Percentiles rank a stretch among this genome's conserved stretches.
These are phyloP conservation scores for Salix caprea DNA, from an alignment of 345 rosid genomes.

Conservation along the genomic window DNA sequence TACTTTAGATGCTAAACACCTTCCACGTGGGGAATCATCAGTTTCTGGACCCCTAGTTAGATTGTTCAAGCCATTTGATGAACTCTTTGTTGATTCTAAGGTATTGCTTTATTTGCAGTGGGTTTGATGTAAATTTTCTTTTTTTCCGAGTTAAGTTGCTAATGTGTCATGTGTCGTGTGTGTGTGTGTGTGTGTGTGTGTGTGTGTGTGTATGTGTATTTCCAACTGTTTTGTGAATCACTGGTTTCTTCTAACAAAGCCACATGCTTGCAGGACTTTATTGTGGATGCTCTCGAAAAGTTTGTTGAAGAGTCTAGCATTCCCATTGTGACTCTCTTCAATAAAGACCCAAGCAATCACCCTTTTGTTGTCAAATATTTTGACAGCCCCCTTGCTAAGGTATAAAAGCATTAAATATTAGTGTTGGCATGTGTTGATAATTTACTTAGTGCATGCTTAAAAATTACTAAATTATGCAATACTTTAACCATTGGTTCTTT, in stretches of 20 bases:
- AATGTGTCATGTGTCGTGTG: too few relatives aligned
- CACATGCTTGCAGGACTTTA: constrained; percentile 55
- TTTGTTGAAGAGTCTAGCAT: constrained; percentile 70
- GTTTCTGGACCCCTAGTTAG: constrained; percentile 82
- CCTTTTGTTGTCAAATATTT: constrained; percentile 78
- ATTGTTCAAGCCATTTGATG: constrained; percentile 96
- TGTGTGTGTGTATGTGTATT: too few relatives aligned
- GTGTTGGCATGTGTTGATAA: not conserved
- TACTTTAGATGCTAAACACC: constrained; percentile 74
- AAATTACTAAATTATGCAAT: not conserved
- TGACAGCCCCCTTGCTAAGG: constrained; percentile 70
- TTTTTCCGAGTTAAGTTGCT: not conserved
- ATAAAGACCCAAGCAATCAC: constrained; percentile 68
- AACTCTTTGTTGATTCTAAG: constrained; percentile 72
- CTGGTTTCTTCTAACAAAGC: not conserved
- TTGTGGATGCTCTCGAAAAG: constrained; percentile 69
- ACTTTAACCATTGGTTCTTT: not conserved
- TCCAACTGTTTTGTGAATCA: not conserved
- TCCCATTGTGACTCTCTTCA: constrained; percentile 65
- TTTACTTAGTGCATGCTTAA: not conserved
- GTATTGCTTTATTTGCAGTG: constrained; percentile 28
- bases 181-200: too few relatives aligned
- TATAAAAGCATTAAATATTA: constrained; percentile 1
- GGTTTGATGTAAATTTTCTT: not conserved
- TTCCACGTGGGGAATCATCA: constrained; percentile 84